A percentile compares a stretch with the other conserved stretches of the same genome.
Evolutionary conservation across 176 grass and related monocot genomes (phyloP).

Genomic region (Pontederia paniculata): DNA sequence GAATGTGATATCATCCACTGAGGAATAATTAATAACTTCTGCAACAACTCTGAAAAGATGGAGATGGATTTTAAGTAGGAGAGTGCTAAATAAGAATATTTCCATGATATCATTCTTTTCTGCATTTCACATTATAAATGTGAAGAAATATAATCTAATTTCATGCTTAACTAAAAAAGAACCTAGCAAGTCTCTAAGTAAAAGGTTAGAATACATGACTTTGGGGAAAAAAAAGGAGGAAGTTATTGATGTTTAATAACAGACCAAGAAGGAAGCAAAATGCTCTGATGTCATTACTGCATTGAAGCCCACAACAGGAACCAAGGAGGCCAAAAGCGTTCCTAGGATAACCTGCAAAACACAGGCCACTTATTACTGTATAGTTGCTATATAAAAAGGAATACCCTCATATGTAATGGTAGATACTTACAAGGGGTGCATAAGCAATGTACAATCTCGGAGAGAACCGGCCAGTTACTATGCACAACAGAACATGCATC

Average conservation of each 20-base stretch:
- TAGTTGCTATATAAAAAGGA: not conserved
- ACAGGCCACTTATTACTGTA: slow-evolving; percentile 1
- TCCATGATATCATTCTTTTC: too few species aligned
- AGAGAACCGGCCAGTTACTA: slow-evolving; percentile 98
- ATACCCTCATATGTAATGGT: not conserved
- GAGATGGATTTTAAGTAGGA: too few species aligned
- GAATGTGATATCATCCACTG: not conserved
- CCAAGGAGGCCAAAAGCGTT: slow-evolving; percentile 91
- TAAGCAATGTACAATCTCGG: slow-evolving; percentile 95
- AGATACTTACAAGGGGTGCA: slow-evolving; percentile 86
- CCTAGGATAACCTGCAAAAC: slow-evolving; percentile 80
- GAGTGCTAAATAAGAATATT: too few species aligned
- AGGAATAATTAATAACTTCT: too few species aligned
- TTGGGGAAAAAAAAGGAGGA: too few species aligned
- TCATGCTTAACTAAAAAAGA: too few species aligned
- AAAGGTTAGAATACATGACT: too few species aligned
- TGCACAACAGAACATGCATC: slow-evolving; percentile 95
- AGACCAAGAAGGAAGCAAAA: slow-evolving; percentile 95
- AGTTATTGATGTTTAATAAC: slow-evolving; percentile 4
- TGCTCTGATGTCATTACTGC: slow-evolving; percentile 99
- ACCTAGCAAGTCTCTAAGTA: too few species aligned
- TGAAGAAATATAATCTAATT: too few species aligned
- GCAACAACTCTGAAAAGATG: too few species aligned
- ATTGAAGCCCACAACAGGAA: slow-evolving; percentile 99
- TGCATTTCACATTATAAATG: too few species aligned